These are phyloP conservation scores for Metroxylon sagu DNA, from an alignment of 176 grass and related monocot genomes.

Conservation along the genomic window DNA sequence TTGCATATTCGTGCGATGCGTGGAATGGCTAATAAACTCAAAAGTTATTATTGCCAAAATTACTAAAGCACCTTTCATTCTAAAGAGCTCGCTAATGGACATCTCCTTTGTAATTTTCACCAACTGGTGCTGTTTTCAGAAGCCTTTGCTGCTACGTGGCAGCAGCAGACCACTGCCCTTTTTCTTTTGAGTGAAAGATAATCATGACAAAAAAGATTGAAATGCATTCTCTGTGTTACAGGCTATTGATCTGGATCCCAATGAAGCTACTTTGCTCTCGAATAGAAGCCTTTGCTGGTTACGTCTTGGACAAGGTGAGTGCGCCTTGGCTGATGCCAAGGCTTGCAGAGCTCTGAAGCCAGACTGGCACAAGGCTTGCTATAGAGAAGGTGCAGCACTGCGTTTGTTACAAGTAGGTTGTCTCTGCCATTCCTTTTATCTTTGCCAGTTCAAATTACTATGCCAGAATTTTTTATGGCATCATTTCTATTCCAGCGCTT, in stretches of 20 bases:
- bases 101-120: no score
- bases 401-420: slow-evolving; percentile 64
- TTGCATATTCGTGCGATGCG: no score
- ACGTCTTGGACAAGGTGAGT: slow-evolving; percentile 58
- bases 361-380: slow-evolving; percentile 88
- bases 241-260: slow-evolving; percentile 76
- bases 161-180: no score
- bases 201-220: neutral
- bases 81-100: no score
- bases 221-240: slow-evolving; percentile 21
- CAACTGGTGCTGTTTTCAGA: no score
- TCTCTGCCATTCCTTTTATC: slow-evolving; percentile 8
- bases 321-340: slow-evolving; percentile 60
- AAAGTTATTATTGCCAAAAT: no score
- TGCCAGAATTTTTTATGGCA: neutral
- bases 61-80: no score
- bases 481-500: slow-evolving; percentile 43
- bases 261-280: slow-evolving; percentile 50
- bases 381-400: slow-evolving; percentile 67
- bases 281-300: slow-evolving; percentile 91
- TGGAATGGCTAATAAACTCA: no score
- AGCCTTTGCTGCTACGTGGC: no score
- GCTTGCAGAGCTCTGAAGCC: slow-evolving; percentile 55
- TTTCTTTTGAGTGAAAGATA: no score
- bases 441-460: neutral